These are phyloP conservation scores for Cordyceps cateniannulata DNA, from an alignment of 2,329 filamentous ascomycete genomes.

Conservation along the genomic window DNA sequence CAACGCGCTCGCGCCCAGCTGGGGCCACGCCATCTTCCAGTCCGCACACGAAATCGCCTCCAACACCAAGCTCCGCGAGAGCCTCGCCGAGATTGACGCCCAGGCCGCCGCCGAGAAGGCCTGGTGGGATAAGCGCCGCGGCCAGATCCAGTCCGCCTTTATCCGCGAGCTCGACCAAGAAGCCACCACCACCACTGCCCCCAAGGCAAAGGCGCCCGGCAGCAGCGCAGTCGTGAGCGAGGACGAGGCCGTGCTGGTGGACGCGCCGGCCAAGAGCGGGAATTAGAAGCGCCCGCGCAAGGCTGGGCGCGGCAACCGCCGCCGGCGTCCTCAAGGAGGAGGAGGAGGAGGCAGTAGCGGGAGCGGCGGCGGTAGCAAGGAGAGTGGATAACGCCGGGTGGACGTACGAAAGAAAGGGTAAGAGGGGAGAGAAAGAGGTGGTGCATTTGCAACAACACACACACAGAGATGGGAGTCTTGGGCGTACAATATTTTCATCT, in stretches of 20 bases:
- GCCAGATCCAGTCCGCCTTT: conserved; percentile 66
- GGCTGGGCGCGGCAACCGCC: neutral
- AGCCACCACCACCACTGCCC: neutral
- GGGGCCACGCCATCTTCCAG: conserved; percentile 95
- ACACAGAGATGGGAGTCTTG: conserved; percentile 1
- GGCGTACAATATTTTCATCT: neutral
- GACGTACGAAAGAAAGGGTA: neutral
- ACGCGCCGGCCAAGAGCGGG: conserved; percentile 42
- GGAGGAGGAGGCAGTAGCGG: neutral
- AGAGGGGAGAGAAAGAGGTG: neutral
- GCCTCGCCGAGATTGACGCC: conserved; percentile 67
- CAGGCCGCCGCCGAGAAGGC: conserved; percentile 69
- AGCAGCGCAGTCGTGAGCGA: conserved; percentile 22
- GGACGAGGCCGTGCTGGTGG: conserved; percentile 63
- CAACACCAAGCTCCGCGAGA: conserved; percentile 69
- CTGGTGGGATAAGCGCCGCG: conserved; percentile 86
- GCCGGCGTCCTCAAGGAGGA: neutral
- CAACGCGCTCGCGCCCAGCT: conserved; percentile 79
- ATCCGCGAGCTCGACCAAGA: conserved; percentile 74
- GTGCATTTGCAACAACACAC: conserved; percentile 4
- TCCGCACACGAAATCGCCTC: conserved; percentile 92
- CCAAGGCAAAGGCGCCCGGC: conserved; percentile 30
- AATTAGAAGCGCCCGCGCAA: conserved; percentile 43
- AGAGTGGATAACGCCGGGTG: neutral
- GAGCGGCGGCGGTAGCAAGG: neutral